A percentile compares a stretch with the other conserved stretches of the same genome.
Evolutionary conservation across 306 rosid species (phyloP).

Genomic region (Echinosophora koreensis): DNA sequence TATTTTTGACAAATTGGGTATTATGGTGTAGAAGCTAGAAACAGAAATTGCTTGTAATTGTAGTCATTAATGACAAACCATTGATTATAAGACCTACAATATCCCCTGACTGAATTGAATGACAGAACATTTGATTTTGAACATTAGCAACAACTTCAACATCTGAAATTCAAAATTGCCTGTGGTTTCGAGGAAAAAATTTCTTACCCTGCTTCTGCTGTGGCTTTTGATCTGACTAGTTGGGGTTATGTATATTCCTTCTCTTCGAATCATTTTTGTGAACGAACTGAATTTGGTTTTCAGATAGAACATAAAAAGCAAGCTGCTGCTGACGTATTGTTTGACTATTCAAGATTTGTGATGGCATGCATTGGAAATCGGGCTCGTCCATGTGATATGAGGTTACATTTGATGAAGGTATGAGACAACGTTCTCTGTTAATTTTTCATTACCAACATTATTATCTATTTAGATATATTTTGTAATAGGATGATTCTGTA

Average conservation of each 20-base stretch:
- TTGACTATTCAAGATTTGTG: slow-evolving; percentile 83
- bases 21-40: slow-evolving; percentile 18
- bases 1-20: slow-evolving; percentile 4
- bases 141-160: slow-evolving; percentile 22
- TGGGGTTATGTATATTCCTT: neutral
- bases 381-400: slow-evolving; percentile 80
- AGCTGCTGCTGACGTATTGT: slow-evolving; percentile 89
- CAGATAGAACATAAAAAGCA: slow-evolving; percentile 81
- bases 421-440: slow-evolving; percentile 24
- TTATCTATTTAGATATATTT: neutral
- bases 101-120: neutral
- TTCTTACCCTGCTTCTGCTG: slow-evolving; percentile 23
- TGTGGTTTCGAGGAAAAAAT: slow-evolving; percentile 12
- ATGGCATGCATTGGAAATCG: slow-evolving; percentile 81
- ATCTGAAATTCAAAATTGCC: slow-evolving; percentile 12
- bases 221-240: neutral
- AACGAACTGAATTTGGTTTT: slow-evolving; percentile 39
- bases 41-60: slow-evolving; percentile 16
- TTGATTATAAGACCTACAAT: neutral
- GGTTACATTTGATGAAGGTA: slow-evolving; percentile 98
- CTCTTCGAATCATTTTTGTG: slow-evolving; percentile 34
- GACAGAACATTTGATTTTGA: slow-evolving; percentile 26
- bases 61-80: slow-evolving; percentile 26
- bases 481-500: slow-evolving; percentile 17
- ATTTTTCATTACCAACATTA: slow-evolving; percentile 5